Base-by-base conservation (phyloP, 345 rosid species). In the Passiflora organensis region DNA sequence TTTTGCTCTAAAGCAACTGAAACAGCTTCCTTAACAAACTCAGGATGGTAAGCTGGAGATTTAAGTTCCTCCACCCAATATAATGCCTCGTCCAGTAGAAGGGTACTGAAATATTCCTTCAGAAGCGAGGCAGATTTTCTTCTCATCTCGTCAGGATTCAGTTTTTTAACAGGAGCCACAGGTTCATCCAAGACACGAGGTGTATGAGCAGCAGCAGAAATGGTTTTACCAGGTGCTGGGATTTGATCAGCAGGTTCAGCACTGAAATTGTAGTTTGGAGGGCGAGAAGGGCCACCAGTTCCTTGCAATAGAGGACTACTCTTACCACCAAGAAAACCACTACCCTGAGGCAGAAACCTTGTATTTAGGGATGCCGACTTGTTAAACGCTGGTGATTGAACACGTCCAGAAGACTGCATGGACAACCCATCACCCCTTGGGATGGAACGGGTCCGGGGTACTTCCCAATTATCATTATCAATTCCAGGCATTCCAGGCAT, bases 401-500 rank as follows among this genome's bases (percentile, higher is more conserved):
- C 44, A 41, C 77, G 81, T 10, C 78, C 81, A 1, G 64, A 51
- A 8, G 83, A 59, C 55, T 77, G 95, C 21, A 56, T 52, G 32
- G 71, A 78, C 20, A 72, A 58, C 45, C 81, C 86, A 62, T 88
- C 90, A 18, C 95, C 94, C 71, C 96, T 81, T 8, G 87, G 87
- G 80, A 78, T 77, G 21, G 96, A 70, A 13, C 87, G 78, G 38
- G 72, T 67, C 64, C 89, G 75, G 0, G 82, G 83, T 24, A 80
- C 63, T 71, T 83, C 96, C 99, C 97, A 89, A 60, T 84, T 80
- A 63, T 85, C 95, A 72, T 64, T 73, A 62, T 89, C 96, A 46
- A 66, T 64, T 43, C 85, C 95, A n/a, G 94, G 96, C 90, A 80
- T 78, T 39, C 95, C 96, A 19, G 93, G 96, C 99, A 93, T 93